Evolutionary conservation across 371 early-diverging fungal genomes (phyloP).

Genomic region (Dichotomocladium elegans): DNA sequence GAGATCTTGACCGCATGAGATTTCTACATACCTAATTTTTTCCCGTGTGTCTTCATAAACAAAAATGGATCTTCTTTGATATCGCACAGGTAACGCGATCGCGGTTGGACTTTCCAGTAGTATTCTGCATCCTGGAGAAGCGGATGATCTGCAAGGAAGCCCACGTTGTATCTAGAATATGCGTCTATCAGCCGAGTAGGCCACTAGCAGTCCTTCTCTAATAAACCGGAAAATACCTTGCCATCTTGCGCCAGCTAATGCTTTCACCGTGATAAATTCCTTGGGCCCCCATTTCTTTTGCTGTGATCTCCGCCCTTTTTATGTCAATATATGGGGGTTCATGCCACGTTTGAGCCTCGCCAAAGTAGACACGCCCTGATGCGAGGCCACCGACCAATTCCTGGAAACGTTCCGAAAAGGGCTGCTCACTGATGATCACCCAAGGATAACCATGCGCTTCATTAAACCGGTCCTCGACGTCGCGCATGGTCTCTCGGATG

Average conservation of each 20-base stretch:
- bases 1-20: no score
- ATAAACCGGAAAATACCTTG: slow-evolving; percentile 12
- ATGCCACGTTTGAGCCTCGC: slow-evolving; percentile 22
- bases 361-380: slow-evolving; percentile 24
- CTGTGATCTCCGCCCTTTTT: slow-evolving; percentile 16
- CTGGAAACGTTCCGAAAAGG: slow-evolving; percentile 20
- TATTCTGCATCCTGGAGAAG: slow-evolving; percentile 29
- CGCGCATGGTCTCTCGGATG: slow-evolving; percentile 24
- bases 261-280: slow-evolving; percentile 15
- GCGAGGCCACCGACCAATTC: slow-evolving; percentile 11
- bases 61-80: slow-evolving; percentile 31
- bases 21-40: slow-evolving; percentile 64
- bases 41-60: slow-evolving; percentile 20
- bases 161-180: slow-evolving; percentile 67
- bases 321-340: slow-evolving; percentile 35
- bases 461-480: slow-evolving; percentile 31
- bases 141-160: slow-evolving; percentile 72
- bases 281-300: slow-evolving; percentile 6
- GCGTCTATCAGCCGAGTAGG: background rate
- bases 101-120: slow-evolving; percentile 41
- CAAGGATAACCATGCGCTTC: slow-evolving; percentile 28
- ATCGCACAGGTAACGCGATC: slow-evolving; percentile 30
- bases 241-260: slow-evolving; percentile 25
- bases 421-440: slow-evolving; percentile 28
- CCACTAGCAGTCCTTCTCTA: background rate